A percentile compares a stretch with the other conserved stretches of the same genome.
Conservation (phyloP, 2,329 filamentous ascomycete species). For the Venturia oleaginea region DNA sequence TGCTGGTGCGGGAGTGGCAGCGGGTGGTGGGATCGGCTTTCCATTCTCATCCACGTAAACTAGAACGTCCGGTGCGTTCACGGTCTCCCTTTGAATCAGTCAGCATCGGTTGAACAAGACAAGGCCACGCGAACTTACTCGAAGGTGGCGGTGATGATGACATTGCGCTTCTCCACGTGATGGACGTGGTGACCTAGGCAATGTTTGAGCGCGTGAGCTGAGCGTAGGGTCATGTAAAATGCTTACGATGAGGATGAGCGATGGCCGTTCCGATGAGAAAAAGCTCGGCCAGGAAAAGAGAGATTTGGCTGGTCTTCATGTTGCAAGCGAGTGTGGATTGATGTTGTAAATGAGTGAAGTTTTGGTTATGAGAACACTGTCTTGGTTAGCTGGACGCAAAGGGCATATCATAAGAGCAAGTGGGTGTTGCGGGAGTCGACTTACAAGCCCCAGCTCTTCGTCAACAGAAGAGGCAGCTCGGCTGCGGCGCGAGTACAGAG, state of each 20-base stretch:
- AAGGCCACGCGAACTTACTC: slow-evolving; percentile 26
- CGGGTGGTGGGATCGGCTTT: slow-evolving; percentile 33
- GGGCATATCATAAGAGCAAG: background rate
- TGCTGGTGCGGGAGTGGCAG: slow-evolving; percentile 1
- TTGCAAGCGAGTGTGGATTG: background rate
- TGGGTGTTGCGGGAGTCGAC: background rate
- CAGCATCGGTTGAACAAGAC: background rate
- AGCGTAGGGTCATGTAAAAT: background rate
- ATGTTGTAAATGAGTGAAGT: background rate
- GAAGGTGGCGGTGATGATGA: background rate
- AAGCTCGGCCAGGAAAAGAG: slow-evolving; percentile 3
- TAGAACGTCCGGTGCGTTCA: slow-evolving; percentile 40
- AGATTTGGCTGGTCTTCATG: slow-evolving; percentile 6
- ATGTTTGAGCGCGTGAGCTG: background rate
- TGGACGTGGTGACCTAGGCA: slow-evolving; percentile 5
- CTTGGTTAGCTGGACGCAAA: background rate
- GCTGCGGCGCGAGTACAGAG: background rate
- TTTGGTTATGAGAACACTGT: background rate
- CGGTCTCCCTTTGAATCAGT: slow-evolving; percentile 21
- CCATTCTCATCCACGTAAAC: slow-evolving; percentile 54
- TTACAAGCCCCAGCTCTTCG: slow-evolving; percentile 4
- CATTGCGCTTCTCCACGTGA: background rate
- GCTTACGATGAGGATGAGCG: slow-evolving; percentile 9
- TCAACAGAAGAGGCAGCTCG: background rate
- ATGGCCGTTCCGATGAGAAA: background rate